Evolutionary conservation across 768 basidiomycete genomes (phyloP).

Genomic region (Xerocomellus chrysenteron): DNA sequence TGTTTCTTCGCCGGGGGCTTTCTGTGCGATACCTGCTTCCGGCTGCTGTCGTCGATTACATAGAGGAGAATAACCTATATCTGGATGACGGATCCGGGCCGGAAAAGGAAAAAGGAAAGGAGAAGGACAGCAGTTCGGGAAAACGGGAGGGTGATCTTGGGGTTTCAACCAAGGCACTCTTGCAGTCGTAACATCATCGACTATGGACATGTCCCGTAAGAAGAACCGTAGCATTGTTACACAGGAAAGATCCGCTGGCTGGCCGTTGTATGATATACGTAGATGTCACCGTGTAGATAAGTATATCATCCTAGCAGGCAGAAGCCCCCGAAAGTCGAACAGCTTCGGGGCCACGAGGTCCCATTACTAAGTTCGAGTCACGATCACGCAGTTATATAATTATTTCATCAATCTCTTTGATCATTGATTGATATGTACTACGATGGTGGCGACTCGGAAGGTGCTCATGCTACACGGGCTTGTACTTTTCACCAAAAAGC

Average conservation of each 20-base stretch:
- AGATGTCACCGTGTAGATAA: not conserved
- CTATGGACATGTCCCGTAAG: not conserved
- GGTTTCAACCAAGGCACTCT: constrained; percentile 6
- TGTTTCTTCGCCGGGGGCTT: constrained; percentile 76
- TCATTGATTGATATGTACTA: not conserved
- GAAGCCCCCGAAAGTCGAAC: not conserved
- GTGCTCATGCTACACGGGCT: constrained; percentile 50
- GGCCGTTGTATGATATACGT: constrained; percentile 1
- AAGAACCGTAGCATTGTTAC: not conserved
- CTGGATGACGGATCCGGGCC: constrained; percentile 51
- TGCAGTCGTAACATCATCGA: constrained; percentile 5
- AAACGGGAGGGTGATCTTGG: constrained; percentile 28
- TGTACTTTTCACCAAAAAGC: constrained; percentile 3
- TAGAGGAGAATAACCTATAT: constrained; percentile 80
- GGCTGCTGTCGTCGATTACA: constrained; percentile 89
- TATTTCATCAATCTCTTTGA: not conserved
- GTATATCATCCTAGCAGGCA: not conserved
- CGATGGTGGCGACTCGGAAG: constrained; percentile 31
- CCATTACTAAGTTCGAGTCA: not conserved
- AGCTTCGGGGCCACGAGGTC: not conserved
- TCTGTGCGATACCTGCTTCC: constrained; percentile 91
- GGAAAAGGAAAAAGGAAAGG: constrained; percentile 40
- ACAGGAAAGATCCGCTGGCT: not conserved
- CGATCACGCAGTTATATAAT: not conserved
- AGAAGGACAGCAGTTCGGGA: constrained; percentile 28